Evolutionary conservation across 176 grass and related monocot genomes (phyloP), one percentile per base, ranked within the genome.

Genomic region (Juncus effusus): DNA sequence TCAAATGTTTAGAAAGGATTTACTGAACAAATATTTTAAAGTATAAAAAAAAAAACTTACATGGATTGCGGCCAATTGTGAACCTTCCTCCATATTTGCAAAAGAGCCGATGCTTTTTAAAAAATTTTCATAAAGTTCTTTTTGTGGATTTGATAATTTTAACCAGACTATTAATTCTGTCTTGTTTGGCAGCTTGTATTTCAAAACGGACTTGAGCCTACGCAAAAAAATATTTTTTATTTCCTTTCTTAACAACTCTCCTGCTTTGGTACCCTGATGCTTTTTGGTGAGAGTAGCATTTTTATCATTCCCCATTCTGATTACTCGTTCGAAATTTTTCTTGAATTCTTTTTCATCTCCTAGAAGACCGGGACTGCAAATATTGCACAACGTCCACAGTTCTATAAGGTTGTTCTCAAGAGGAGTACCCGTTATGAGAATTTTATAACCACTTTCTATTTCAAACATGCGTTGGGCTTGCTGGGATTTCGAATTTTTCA

Each of bases 101-200:
- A 88, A 80, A 78, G 89, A 82, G 54, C 88, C 64, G 39, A 89
- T 77, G 67, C 82, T 86, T 1, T 97, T 92, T 10, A 97, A 60
- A 84, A 97, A 97, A 67, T 85, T 82, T 92, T 92, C 78, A 79
- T 97, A 97, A 56, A 97, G 58, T 84, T 86, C 78, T 79, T 87
- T 89, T 85, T 97, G 85, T 60, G 61, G 75, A 72, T 74, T 9
- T 75, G 88, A 81, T 76, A 97, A 63, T 80, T 92, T 92, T 28
- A 97, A 61, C 93, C 93, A 97, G 67, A 92, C 66, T 80, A 89
- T 97, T 47, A 97, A 55, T 61, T 97, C 85, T 45, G 74, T 82
- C 72, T 97, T 93, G 57, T 86, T 86, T 2, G 85, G 45, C 65
- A 93, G 61, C 39, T 74, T 60, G 50, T 72, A 76, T 59, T 74